Conservation (phyloP, 2,329 filamentous ascomycete genomes). For the Myrmaecium sp. region DNA sequence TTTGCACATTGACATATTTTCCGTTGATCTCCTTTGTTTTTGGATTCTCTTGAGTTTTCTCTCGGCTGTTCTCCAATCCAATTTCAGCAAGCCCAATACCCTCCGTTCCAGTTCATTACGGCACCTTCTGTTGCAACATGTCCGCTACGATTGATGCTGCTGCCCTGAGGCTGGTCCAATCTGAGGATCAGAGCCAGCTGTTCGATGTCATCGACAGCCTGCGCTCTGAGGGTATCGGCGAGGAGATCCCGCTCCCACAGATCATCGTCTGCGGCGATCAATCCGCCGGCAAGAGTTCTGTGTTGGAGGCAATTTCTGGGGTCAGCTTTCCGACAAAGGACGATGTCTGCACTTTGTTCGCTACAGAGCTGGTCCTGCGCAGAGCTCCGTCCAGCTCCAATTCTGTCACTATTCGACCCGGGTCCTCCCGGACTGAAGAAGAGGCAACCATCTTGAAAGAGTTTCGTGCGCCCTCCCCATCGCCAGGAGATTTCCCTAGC, state of each 20-base stretch:
- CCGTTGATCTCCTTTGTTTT: neutral
- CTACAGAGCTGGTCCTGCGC: slow-evolving; percentile 41
- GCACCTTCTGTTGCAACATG: too few relatives aligned
- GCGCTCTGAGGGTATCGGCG: slow-evolving; percentile 26
- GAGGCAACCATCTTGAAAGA: too few relatives aligned
- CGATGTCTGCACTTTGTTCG: slow-evolving; percentile 41
- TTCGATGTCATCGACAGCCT: slow-evolving; percentile 39
- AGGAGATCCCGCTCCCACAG: slow-evolving; percentile 33
- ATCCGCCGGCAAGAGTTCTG: slow-evolving; percentile 46
- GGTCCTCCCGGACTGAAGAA: slow-evolving; percentile 6
- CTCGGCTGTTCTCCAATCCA: neutral
- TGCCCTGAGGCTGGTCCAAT: slow-evolving; percentile 12
- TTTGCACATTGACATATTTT: neutral
- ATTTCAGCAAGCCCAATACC: neutral
- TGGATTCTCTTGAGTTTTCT: slow-evolving; percentile 1
- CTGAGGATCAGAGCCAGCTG: slow-evolving; percentile 20
- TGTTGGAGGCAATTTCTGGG: slow-evolving; percentile 45
- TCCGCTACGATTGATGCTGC: too few relatives aligned
- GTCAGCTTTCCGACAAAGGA: slow-evolving; percentile 42
- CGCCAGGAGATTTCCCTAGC: slow-evolving; percentile 24
- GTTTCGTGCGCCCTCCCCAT: neutral
- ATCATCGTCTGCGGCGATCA: slow-evolving; percentile 44
- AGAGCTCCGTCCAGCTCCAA: slow-evolving; percentile 20
- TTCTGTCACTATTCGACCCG: slow-evolving; percentile 25
- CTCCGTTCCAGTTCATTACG: too few relatives aligned